These are phyloP conservation scores for Colletotrichum sp. DNA, from an alignment of 2,329 filamentous ascomycete genomes.

Conservation along the genomic window DNA sequence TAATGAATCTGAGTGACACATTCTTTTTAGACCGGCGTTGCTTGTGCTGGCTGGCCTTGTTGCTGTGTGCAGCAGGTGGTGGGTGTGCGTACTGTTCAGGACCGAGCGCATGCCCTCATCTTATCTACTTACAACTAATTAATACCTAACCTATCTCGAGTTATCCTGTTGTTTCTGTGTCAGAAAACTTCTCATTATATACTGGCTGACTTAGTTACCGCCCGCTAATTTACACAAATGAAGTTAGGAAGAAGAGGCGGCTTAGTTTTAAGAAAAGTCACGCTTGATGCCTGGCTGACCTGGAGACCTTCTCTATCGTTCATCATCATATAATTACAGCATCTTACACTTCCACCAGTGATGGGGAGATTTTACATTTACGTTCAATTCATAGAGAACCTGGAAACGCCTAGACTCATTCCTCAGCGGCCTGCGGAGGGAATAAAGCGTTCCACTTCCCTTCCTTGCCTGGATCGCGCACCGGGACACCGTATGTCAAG, in stretches of 20 bases:
- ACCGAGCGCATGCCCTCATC: not conserved
- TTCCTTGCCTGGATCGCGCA: not conserved
- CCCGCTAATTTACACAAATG: not conserved
- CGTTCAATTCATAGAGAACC: not conserved
- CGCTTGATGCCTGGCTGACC: not conserved
- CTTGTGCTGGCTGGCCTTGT: not conserved
- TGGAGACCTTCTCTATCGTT: not conserved
- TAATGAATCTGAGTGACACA: not conserved
- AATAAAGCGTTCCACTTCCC: constrained; percentile 8
- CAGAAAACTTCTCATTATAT: not conserved
- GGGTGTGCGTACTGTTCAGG: not conserved
- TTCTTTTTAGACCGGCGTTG: not conserved
- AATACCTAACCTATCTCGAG: not conserved
- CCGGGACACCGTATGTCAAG: constrained; percentile 65
- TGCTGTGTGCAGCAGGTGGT: not conserved
- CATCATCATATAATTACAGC: not conserved
- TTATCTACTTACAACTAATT: not conserved
- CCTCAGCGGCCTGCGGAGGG: constrained; percentile 3
- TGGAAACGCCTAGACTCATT: not conserved
- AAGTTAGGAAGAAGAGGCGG: not conserved
- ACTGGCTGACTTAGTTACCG: not conserved
- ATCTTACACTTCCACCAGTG: not conserved
- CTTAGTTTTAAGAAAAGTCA: not conserved
- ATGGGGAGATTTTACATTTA: not conserved
- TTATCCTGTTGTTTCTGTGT: not conserved